phyloP scores from a whole-genome alignment of 768 basidiomycete genomes.

The Auricularia auricula-judae region DNA sequence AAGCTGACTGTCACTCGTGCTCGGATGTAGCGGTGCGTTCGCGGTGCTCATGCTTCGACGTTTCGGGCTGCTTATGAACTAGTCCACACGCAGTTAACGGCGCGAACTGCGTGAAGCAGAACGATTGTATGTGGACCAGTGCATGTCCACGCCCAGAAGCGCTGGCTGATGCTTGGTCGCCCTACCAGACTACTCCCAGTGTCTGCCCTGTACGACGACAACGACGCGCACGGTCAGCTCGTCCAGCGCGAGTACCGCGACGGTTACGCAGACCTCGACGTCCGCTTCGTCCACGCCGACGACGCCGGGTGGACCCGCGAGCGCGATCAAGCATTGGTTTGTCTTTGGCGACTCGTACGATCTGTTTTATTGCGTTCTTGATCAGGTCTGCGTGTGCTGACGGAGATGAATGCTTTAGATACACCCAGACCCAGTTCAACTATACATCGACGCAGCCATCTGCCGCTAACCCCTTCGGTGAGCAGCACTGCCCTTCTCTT shows the following conservation, averaged over 20 bases:
- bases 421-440: conserved; percentile 45
- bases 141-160: too few relatives aligned
- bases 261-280: conserved; percentile 3
- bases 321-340: conserved; percentile 40
- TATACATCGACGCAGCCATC: conserved; percentile 29
- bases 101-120: conserved; percentile 15
- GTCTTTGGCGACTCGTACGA: conserved; percentile 32
- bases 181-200: conserved; percentile 29
- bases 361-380: neutral
- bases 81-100: conserved; percentile 4
- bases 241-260: conserved; percentile 10
- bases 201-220: conserved; percentile 14
- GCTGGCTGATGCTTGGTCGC: neutral
- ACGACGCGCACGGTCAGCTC: neutral
- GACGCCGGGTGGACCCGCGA: conserved; percentile 11
- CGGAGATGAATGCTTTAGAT: conserved; percentile 34
- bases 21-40: neutral
- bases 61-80: too few relatives aligned
- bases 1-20: neutral
- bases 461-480: conserved; percentile 36
- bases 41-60: too few relatives aligned
- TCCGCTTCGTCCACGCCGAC: conserved; percentile 11
- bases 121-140: conserved; percentile 12
- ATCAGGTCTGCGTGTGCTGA: neutral
- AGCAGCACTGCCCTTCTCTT: neutral